These are phyloP conservation scores for Suillus hirtellus DNA, from an alignment of 768 basidiomycete genomes.

Conservation along the genomic window DNA sequence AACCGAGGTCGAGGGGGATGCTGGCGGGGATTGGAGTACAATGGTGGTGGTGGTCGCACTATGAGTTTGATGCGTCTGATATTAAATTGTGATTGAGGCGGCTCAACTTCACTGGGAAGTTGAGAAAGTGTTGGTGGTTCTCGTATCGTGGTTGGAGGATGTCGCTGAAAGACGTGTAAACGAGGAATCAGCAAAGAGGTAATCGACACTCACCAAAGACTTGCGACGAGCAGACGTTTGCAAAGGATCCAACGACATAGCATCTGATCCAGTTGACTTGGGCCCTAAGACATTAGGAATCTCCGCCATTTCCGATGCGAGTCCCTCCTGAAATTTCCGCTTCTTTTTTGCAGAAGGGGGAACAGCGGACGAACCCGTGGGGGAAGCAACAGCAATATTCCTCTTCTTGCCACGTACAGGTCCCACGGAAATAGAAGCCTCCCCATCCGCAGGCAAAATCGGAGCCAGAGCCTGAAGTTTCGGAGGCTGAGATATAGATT, in stretches of 20 bases:
- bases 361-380: constrained; percentile 18
- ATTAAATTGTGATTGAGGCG: constrained; percentile 9
- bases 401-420: constrained; percentile 7
- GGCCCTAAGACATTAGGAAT: not conserved
- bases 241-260: not conserved
- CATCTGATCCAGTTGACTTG: not conserved
- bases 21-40: constrained; percentile 68
- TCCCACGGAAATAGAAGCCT: constrained; percentile 1
- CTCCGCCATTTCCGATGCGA: not conserved
- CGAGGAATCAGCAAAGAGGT: not conserved
- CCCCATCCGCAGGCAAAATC: constrained; percentile 5
- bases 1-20: constrained; percentile 53
- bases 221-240: constrained; percentile 1
- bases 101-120: not conserved
- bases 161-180: constrained; percentile 1
- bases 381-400: not conserved
- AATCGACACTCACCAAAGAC: constrained; percentile 3
- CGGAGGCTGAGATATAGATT: constrained; percentile 16
- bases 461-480: not conserved
- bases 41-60: constrained; percentile 62
- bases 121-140: too few relatives aligned
- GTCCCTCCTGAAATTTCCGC: constrained; percentile 21
- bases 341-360: constrained; percentile 28
- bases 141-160: not conserved
- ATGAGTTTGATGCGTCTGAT: constrained; percentile 67